Evolutionary conservation across 2,329 filamentous ascomycete genomes (phyloP), one percentile per base, ranked within the genome.

Genomic region (Arthroderma sp.): DNA sequence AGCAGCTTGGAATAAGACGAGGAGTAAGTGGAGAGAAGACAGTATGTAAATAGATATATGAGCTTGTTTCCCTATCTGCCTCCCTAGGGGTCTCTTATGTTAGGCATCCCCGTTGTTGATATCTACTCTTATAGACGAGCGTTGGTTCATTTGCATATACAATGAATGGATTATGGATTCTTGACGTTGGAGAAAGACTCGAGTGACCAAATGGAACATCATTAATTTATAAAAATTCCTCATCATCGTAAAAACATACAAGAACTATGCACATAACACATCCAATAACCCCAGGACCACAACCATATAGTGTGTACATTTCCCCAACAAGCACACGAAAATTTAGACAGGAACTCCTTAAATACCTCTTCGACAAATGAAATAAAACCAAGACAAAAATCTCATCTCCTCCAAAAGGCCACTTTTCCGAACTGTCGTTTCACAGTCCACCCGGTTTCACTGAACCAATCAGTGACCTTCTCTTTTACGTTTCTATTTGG

Each of bases 1-100:
- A 52, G 73, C 76, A 56, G 72, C 71, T 21, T 79, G 76, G 74
- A 65, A 73, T 64, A 75, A 73, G 65, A 74, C 74, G 19, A 68
- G 77, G 62, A 76, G 73, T 63, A 70, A 72, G 58, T 77, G 74
- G 73, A 69, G 74, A 62, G 77, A 79, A 64, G 77, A 79, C 68
- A 74, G 71, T 53, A 68, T 74, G 67, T 75, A 67, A 58, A 23
- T 38, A 39, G 25, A 28, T 31, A 13, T 6, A 28, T 15, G n/a
- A n/a, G n/a, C n/a, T n/a, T n/a, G n/a, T 38, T 38, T 38, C 9
- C 15, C 8, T 33, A 8, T 2, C 28, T 51, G 17, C 23, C n/a
- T 33, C 11, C 15, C 2, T 13, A 6, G 25, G 25, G 28, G 25
- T 17, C 25, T 28, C n/a, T n/a, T n/a, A n/a, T n/a, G n/a, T n/a